Conservation (phyloP, 2,329 filamentous ascomycete species). For the Penicillium sp. region DNA sequence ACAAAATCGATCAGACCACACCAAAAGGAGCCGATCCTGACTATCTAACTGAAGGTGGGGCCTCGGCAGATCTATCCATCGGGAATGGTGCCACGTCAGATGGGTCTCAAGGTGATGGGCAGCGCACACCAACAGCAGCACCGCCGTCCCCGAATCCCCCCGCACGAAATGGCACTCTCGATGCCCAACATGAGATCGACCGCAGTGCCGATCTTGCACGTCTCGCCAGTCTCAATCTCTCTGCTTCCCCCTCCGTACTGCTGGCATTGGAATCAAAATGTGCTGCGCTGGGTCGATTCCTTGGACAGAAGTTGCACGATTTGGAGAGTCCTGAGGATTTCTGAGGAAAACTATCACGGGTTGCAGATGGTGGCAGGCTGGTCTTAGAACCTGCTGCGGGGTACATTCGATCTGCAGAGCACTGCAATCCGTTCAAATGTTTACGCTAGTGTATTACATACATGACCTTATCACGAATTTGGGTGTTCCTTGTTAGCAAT, state of each 20-base stretch:
- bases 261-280: slow-evolving; percentile 46
- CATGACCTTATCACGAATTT: slow-evolving; percentile 1
- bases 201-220: slow-evolving; percentile 40
- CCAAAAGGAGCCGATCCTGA: slow-evolving; percentile 12
- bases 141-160: slow-evolving; percentile 11
- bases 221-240: slow-evolving; percentile 40
- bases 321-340: slow-evolving; percentile 46
- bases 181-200: slow-evolving; percentile 42
- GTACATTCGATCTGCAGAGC: slow-evolving; percentile 1
- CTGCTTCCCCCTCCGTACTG: slow-evolving; percentile 39
- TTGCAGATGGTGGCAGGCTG: neutral
- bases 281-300: slow-evolving; percentile 41
- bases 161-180: slow-evolving; percentile 27
- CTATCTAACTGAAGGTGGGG: slow-evolving; percentile 2
- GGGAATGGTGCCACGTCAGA: slow-evolving; percentile 13
- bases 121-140: slow-evolving; percentile 9
- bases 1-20: slow-evolving; percentile 24
- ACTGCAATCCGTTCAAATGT: neutral
- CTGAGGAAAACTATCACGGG: slow-evolving; percentile 9
- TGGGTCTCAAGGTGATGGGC: slow-evolving; percentile 12
- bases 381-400: neutral
- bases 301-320: slow-evolving; percentile 42
- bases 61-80: neutral
- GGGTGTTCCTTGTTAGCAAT: slow-evolving; percentile 1
- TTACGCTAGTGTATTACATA: neutral